phyloP scores from a whole-genome alignment of 768 basidiomycete genomes.

The Mycena leptocephala region DNA sequence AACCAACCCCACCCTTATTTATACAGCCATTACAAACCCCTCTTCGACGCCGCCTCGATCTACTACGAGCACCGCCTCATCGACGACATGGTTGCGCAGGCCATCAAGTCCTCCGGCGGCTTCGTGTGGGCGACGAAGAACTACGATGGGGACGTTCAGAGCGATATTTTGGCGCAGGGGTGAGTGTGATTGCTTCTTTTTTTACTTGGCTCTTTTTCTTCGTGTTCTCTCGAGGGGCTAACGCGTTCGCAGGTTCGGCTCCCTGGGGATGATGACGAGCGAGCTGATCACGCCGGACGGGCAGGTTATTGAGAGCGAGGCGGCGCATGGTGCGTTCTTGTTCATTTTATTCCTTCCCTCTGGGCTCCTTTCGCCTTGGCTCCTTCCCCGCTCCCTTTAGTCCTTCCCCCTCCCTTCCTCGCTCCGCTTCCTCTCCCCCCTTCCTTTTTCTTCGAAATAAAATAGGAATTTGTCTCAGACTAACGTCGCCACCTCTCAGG shows the following conservation, averaged over 20 bases:
- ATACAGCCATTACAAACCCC: conserved; percentile 70
- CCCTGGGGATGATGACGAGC: conserved; percentile 97
- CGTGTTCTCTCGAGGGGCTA: no score
- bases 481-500: conserved; percentile 52
- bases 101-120: conserved; percentile 95
- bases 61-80: conserved; percentile 98
- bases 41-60: conserved; percentile 80
- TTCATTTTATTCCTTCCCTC: neutral
- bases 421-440: neutral
- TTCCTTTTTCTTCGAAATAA: no score
- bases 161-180: conserved; percentile 98
- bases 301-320: conserved; percentile 93
- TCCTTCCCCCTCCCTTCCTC: neutral
- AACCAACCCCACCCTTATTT: no score
- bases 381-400: no score
- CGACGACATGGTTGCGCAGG: conserved; percentile 99
- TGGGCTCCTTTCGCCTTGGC: no score
- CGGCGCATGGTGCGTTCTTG: conserved; percentile 82
- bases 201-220: no score
- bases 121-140: conserved; percentile 87
- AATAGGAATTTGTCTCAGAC: neutral
- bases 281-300: conserved; percentile 98
- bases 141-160: conserved; percentile 91
- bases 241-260: no score
- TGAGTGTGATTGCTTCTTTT: no score